phyloP scores from a whole-genome alignment of 2,329 filamentous ascomycete species.

The Xenoacremonium recifei region DNA sequence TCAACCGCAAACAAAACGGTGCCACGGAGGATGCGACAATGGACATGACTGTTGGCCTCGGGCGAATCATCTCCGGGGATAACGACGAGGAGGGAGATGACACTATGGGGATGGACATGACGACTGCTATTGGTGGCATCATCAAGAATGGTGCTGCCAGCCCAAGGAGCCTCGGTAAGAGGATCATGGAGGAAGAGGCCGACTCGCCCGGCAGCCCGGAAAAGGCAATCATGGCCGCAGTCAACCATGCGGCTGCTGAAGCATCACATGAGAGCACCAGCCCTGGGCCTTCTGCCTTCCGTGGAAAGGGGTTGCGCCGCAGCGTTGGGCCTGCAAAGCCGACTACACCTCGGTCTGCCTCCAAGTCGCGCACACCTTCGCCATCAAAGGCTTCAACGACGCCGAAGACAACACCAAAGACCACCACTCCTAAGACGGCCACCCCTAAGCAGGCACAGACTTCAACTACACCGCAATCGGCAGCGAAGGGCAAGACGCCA shows the following conservation, averaged over 20 bases:
- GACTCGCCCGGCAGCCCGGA: conserved; percentile 45
- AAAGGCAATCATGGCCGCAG: conserved; percentile 33
- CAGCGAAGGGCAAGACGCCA: conserved; percentile 16
- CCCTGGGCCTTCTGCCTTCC: conserved; percentile 54
- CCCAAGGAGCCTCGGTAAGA: conserved; percentile 45
- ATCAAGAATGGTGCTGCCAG: conserved; percentile 37
- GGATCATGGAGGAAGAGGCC: conserved; percentile 58
- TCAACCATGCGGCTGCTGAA: conserved; percentile 29
- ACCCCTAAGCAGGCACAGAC: too few relatives aligned
- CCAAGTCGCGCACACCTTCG: conserved; percentile 23
- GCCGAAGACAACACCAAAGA: not conserved
- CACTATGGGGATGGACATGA: conserved; percentile 65
- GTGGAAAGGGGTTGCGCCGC: conserved; percentile 46
- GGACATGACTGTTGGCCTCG: conserved; percentile 61
- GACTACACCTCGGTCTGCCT: conserved; percentile 35
- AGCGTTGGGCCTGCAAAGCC: conserved; percentile 43
- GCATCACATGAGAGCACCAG: conserved; percentile 41
- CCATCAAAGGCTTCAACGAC: conserved; percentile 17
- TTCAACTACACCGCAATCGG: conserved; percentile 4
- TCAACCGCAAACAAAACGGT: conserved; percentile 30
- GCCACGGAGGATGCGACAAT: conserved; percentile 33
- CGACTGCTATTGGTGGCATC: conserved; percentile 62
- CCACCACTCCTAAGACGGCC: conserved; percentile 13
- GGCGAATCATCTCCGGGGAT: conserved; percentile 46
- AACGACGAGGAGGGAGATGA: conserved; percentile 24